phyloP scores from a whole-genome alignment of 768 basidiomycete species.

The Leccinum fibrillosum region DNA sequence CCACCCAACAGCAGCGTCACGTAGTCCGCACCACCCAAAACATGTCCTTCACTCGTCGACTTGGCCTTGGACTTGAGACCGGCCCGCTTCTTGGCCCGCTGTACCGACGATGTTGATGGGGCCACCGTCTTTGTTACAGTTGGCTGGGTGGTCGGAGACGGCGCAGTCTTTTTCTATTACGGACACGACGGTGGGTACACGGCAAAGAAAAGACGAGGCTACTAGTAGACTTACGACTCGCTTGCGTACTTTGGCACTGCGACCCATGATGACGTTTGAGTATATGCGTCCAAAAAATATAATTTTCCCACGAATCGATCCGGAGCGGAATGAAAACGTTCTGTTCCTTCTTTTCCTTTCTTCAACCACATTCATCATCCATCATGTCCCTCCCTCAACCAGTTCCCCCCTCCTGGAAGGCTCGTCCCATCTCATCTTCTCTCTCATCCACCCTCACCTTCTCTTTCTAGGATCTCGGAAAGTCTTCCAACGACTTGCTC shows the following conservation, averaged over 20 bases:
- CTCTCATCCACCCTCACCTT: neutral
- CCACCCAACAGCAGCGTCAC: conserved; percentile 69
- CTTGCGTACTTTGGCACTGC: conserved; percentile 35
- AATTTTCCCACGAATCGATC: conserved; percentile 31
- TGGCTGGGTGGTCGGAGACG: conserved; percentile 7
- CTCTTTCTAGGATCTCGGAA: conserved; percentile 77
- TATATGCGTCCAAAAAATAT: neutral
- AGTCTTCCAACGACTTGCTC: conserved; percentile 94
- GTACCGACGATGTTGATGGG: conserved; percentile 5
- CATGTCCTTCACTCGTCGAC: conserved; percentile 31
- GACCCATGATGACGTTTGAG: conserved; percentile 32
- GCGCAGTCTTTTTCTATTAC: conserved; percentile 24
- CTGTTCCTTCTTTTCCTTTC: neutral
- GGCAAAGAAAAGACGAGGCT: neutral
- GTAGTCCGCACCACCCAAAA: conserved; percentile 77
- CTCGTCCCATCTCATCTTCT: conserved; percentile 19
- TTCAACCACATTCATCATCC: conserved; percentile 12
- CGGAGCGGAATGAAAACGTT: conserved; percentile 14
- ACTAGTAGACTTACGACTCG: conserved; percentile 26
- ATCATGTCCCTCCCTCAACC: conserved; percentile 90
- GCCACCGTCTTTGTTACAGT: neutral
- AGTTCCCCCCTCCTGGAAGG: conserved; percentile 98
- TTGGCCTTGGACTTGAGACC: conserved; percentile 24
- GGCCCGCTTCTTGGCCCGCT: conserved; percentile 28
- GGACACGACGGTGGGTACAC: neutral